phyloP scores from a whole-genome alignment of 1,284 basidiomycete species.

The Sporisorium sorghi region DNA sequence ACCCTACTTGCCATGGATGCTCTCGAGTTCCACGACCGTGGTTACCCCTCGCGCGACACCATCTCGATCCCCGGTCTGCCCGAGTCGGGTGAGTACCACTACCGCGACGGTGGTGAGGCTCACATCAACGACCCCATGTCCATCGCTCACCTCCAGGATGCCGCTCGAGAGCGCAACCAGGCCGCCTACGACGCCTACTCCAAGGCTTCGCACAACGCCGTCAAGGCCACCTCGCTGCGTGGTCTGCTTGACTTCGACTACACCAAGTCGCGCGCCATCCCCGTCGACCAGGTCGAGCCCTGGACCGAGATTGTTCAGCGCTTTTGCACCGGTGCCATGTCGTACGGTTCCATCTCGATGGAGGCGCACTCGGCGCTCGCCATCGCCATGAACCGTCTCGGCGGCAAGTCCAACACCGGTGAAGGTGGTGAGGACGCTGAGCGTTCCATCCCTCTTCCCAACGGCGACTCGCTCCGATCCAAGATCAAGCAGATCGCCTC shows the following conservation, averaged over 20 bases:
- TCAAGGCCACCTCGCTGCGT: conserved; percentile 63
- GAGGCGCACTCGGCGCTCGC: conserved; percentile 65
- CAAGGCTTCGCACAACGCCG: conserved; percentile 61
- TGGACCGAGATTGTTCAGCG: conserved; percentile 69
- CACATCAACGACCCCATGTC: conserved; percentile 66
- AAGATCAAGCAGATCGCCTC: conserved; percentile 69
- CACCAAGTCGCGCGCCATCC: conserved; percentile 61
- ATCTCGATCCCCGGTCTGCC: conserved; percentile 59
- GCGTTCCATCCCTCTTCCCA: conserved; percentile 66
- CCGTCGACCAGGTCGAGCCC: conserved; percentile 68
- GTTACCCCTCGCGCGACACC: conserved; percentile 62
- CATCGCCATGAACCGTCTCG: conserved; percentile 68
- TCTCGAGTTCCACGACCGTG: conserved; percentile 66
- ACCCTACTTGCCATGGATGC: conserved; percentile 64
- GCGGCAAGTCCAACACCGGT: conserved; percentile 67
- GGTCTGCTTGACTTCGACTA: conserved; percentile 65
- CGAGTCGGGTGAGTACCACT: conserved; percentile 67
- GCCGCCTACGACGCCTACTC: conserved; percentile 62
- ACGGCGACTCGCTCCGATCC: conserved; percentile 66
- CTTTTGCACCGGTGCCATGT: conserved; percentile 68
- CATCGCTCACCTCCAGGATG: conserved; percentile 67
- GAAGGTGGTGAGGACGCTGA: conserved; percentile 68
- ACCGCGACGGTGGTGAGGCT: conserved; percentile 65
- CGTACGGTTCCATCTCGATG: conserved; percentile 68
- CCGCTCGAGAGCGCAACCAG: conserved; percentile 65